A percentile compares a stretch with the other conserved stretches of the same genome.
These are phyloP conservation scores for Akanthomyces lecanii DNA, from an alignment of 2,329 filamentous ascomycete genomes.

Conservation along the genomic window DNA sequence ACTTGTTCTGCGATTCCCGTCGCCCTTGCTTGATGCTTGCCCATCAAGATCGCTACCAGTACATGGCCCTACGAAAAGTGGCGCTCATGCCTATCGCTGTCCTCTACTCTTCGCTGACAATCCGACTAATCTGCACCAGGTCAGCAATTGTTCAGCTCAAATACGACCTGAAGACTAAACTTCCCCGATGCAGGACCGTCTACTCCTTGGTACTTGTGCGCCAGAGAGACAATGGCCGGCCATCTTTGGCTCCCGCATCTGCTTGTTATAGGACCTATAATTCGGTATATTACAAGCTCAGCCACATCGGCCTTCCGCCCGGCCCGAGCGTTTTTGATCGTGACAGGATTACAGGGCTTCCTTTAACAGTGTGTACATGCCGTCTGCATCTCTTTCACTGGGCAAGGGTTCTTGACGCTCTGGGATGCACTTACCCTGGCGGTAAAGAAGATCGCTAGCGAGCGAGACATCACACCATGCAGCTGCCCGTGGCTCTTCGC, in stretches of 20 bases:
- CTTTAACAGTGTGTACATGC: neutral
- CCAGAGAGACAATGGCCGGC: neutral
- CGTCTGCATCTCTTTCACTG: neutral
- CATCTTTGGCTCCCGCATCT: neutral
- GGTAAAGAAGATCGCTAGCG: neutral
- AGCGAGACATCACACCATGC: neutral
- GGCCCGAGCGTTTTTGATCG: slow-evolving; percentile 4
- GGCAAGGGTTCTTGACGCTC: neutral
- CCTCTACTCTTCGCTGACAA: neutral
- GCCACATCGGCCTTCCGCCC: slow-evolving; percentile 9
- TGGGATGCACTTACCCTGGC: neutral
- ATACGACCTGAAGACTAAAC: neutral
- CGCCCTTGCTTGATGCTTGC: neutral
- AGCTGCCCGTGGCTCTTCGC: neutral
- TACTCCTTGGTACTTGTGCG: neutral
- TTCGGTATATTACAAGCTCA: neutral
- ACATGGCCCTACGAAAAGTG: neutral
- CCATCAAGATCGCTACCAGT: neutral
- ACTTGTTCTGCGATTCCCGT: neutral
- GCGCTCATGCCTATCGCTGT: neutral
- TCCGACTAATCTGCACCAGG: neutral
- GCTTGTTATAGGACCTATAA: neutral
- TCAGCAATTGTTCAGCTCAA: slow-evolving; percentile 4
- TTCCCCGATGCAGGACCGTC: neutral
- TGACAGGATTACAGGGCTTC: neutral